Evolutionary conservation across 352 stramenopile genomes (phyloP).

Genomic region (Blastocystis sp.): DNA sequence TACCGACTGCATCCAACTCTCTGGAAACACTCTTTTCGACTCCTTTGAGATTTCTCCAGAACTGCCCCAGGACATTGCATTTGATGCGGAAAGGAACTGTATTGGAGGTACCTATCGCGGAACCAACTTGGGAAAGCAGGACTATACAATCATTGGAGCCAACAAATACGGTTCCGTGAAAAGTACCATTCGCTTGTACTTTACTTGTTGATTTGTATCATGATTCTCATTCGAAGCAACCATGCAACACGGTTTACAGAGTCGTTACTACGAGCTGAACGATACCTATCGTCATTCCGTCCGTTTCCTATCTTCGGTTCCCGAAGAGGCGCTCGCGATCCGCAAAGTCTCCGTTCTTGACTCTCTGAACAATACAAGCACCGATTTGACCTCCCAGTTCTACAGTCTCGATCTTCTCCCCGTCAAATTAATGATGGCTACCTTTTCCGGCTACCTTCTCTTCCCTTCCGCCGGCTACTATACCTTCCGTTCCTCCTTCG

Average conservation of each 20-base stretch:
- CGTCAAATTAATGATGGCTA: background rate
- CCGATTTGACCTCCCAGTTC: slow-evolving; percentile 13
- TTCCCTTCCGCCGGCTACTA: background rate
- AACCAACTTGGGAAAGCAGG: background rate
- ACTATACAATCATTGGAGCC: background rate
- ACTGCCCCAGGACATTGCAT: slow-evolving; percentile 10
- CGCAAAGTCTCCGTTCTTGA: background rate
- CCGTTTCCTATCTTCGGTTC: background rate
- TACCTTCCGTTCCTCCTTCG: slow-evolving; percentile 5
- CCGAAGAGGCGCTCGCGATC: background rate
- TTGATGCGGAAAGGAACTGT: slow-evolving; percentile 9
- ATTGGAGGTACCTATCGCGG: slow-evolving; percentile 20
- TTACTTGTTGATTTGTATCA: background rate
- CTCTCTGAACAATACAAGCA: background rate
- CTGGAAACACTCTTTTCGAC: slow-evolving; percentile 1
- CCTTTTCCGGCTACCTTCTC: slow-evolving; percentile 6
- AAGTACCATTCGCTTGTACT: background rate
- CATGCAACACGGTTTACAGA: background rate
- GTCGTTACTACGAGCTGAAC: slow-evolving; percentile 9
- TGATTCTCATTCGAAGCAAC: background rate
- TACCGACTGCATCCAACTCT: slow-evolving; percentile 18
- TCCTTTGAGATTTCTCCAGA: slow-evolving; percentile 7
- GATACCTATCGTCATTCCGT: background rate
- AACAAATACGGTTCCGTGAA: background rate
- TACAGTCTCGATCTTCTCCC: background rate